A percentile compares a stretch with the other conserved stretches of the same genome.
phyloP scores from a whole-genome alignment of 2,329 filamentous ascomycete species.

The Septoria linicola region DNA sequence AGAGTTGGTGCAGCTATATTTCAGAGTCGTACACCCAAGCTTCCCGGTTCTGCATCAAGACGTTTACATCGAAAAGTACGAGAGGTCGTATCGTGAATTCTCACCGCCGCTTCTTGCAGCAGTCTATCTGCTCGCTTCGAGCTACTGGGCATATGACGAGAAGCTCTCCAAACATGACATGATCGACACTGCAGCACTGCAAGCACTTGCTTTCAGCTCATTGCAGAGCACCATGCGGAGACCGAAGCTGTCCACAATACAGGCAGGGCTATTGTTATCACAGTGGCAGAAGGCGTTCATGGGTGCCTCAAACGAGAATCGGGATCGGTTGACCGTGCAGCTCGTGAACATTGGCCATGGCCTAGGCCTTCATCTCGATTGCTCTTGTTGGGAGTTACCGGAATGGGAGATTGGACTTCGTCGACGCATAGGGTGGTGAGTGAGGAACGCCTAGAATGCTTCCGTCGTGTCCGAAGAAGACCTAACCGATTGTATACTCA shows the following conservation, averaged over 20 bases:
- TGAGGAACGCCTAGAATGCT: no score
- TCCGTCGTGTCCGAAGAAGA: no score
- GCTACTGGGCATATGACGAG: slow-evolving; percentile 61
- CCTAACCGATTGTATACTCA: no score
- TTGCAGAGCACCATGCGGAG: slow-evolving; percentile 41
- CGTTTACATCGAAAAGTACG: slow-evolving; percentile 62
- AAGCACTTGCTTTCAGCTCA: slow-evolving; percentile 40
- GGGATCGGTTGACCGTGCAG: slow-evolving; percentile 37
- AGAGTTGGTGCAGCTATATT: slow-evolving; percentile 71
- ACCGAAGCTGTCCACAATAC: slow-evolving; percentile 44
- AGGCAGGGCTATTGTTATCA: slow-evolving; percentile 42
- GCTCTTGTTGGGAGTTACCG: slow-evolving; percentile 32
- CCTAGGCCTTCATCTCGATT: slow-evolving; percentile 41
- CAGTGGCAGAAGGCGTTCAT: slow-evolving; percentile 39
- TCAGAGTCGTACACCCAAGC: slow-evolving; percentile 60
- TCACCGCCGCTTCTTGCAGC: slow-evolving; percentile 60
- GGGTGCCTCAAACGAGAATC: slow-evolving; percentile 22
- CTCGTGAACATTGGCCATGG: slow-evolving; percentile 42
- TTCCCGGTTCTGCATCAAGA: slow-evolving; percentile 62
- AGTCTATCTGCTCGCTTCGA: slow-evolving; percentile 62
- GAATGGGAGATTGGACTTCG: slow-evolving; percentile 35
- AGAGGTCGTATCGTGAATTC: slow-evolving; percentile 57
- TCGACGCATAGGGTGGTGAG: slow-evolving; percentile 31
- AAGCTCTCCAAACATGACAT: slow-evolving; percentile 49
- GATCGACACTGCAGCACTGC: slow-evolving; percentile 41